Evolutionary conservation across 257 asterid genomes (phyloP).

Genomic region (Prunella vulgaris): DNA sequence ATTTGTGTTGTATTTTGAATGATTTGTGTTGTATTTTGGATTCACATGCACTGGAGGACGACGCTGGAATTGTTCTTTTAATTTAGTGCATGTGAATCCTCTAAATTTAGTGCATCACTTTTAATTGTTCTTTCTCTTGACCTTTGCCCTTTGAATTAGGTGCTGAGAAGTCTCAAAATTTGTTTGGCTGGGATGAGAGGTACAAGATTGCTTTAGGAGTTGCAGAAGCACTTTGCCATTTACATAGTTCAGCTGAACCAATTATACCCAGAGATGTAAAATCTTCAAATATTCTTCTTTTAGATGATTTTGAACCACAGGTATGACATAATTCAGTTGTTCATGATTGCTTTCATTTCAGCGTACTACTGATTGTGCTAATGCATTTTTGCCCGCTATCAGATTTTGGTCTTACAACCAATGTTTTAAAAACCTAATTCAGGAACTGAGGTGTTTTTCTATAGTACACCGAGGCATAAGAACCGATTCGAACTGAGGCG

Average conservation of each 20-base stretch:
- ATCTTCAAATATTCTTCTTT: constrained; percentile 89
- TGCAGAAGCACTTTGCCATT: constrained; percentile 76
- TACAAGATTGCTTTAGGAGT: constrained; percentile 85
- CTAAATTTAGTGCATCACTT: background rate
- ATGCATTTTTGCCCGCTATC: constrained; percentile 42
- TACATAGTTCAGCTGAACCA: constrained; percentile 56
- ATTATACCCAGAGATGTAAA: constrained; percentile 89
- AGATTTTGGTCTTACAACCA: constrained; percentile 83
- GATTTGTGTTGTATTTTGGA: too few relatives aligned
- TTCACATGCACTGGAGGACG: too few relatives aligned
- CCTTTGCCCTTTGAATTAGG: constrained; percentile 32
- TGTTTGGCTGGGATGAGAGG: constrained; percentile 66
- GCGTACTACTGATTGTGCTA: background rate
- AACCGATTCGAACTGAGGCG: too few relatives aligned
- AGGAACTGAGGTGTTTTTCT: too few relatives aligned
- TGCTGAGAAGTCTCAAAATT: constrained; percentile 29
- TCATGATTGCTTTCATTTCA: background rate
- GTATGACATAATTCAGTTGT: constrained; percentile 28
- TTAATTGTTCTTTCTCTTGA: constrained; percentile 17
- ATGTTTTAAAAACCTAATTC: too few relatives aligned
- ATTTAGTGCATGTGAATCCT: background rate
- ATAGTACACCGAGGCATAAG: too few relatives aligned
- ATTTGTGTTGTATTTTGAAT: too few relatives aligned
- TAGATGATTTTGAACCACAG: constrained; percentile 80
- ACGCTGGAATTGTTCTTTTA: too few relatives aligned